Percentiles rank a stretch among this genome's conserved stretches.
Evolutionary conservation across 1,139 yeast genomes (phyloP).

Genomic region (Pichia sp.): DNA sequence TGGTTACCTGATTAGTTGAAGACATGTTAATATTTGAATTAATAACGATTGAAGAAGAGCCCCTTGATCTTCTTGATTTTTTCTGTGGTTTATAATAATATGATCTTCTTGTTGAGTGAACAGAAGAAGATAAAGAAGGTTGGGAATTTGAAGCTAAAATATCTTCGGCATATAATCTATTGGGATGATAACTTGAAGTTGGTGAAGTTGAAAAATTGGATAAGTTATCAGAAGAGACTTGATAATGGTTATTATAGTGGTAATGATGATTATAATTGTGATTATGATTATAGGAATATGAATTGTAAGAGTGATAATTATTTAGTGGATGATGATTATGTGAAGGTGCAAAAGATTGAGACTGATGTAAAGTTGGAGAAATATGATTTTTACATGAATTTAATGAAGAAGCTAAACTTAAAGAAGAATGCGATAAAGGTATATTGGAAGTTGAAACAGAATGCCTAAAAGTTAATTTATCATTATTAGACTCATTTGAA

Average conservation of each 20-base stretch:
- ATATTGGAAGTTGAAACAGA: constrained; percentile 2
- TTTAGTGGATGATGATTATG: constrained; percentile 16
- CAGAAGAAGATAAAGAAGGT: constrained; percentile 11
- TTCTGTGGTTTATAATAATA: constrained; percentile 23
- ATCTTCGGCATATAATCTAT: constrained; percentile 21
- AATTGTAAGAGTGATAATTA: neutral
- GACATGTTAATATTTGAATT: neutral
- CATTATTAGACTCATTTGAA: neutral
- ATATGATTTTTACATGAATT: constrained; percentile 16
- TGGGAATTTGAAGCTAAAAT: constrained; percentile 7
- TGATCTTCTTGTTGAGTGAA: constrained; percentile 23
- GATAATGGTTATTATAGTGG: constrained; percentile 7
- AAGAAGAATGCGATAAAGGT: constrained; percentile 9
- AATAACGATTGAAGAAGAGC: constrained; percentile 16
- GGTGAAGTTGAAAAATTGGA: constrained; percentile 12
- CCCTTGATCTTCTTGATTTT: constrained; percentile 15
- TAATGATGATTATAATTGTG: constrained; percentile 4
- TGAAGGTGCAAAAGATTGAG: constrained; percentile 15
- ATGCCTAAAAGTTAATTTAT: neutral
- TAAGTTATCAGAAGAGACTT: constrained; percentile 9
- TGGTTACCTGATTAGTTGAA: neutral
- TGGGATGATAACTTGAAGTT: constrained; percentile 16
- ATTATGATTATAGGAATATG: neutral
- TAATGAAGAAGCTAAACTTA: constrained; percentile 6
- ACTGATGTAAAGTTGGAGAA: constrained; percentile 20